phyloP scores from a whole-genome alignment of 768 basidiomycete species.

The Tylopilus plumbeoviolaceoides region DNA sequence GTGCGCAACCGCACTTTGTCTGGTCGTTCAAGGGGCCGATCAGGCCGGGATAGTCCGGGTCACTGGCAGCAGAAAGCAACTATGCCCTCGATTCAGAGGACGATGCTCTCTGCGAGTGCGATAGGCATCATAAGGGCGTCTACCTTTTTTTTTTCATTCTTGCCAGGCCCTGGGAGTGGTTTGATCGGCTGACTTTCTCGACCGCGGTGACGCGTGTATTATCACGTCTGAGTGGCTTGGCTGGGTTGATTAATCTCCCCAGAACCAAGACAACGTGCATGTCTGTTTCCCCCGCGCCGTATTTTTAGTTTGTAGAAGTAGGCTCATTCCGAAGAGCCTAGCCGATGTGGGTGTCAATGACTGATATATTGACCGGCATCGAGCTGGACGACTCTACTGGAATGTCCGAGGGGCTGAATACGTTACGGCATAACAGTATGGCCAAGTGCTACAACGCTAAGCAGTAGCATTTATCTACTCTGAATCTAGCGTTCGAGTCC shows the following conservation, averaged over 20 bases:
- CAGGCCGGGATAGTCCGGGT: no score
- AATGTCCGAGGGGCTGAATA: neutral
- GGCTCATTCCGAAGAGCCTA: neutral
- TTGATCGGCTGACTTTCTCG: neutral
- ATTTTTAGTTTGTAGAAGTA: neutral
- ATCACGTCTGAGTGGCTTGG: neutral
- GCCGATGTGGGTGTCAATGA: neutral
- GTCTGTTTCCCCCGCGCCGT: neutral
- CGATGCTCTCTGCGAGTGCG: neutral
- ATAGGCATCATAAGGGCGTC: neutral
- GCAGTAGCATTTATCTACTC: slow-evolving; percentile 2
- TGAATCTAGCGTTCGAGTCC: slow-evolving; percentile 5
- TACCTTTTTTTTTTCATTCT: neutral
- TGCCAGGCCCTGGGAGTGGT: neutral
- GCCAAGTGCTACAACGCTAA: neutral
- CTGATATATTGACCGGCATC: neutral
- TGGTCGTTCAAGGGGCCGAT: neutral
- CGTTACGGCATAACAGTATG: neutral
- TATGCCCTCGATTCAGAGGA: neutral
- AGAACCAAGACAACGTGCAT: neutral
- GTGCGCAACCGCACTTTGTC: neutral
- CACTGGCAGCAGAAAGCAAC: no score
- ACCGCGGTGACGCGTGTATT: neutral
- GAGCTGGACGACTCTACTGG: neutral
- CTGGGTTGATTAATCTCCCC: neutral